Conservation (phyloP, 805 yeast species). For the Maudiozyma saulgeensis region DNA sequence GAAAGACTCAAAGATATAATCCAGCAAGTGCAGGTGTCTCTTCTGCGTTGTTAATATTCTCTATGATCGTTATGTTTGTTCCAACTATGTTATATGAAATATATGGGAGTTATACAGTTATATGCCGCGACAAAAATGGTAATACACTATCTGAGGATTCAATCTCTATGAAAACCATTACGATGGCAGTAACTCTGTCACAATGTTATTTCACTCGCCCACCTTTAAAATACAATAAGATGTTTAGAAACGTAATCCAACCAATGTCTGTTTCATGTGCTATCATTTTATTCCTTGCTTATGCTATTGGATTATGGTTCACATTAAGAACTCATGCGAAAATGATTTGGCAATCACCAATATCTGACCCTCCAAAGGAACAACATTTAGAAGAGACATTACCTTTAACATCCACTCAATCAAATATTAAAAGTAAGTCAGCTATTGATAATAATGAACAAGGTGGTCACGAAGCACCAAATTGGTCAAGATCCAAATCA, state of each 20-base stretch:
- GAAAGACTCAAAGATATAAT: constrained; percentile 91
- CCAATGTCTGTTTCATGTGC: constrained; percentile 84
- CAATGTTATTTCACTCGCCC: constrained; percentile 75
- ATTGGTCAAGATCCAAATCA: constrained; percentile 85
- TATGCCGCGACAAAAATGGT: constrained; percentile 38
- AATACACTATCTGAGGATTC: constrained; percentile 3
- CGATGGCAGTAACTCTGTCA: constrained; percentile 21
- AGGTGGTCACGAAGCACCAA: constrained; percentile 90
- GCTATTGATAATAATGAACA: constrained; percentile 3
- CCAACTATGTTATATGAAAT: constrained; percentile 87
- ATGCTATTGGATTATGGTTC: constrained; percentile 81
- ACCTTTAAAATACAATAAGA: constrained; percentile 54
- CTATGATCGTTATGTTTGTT: constrained; percentile 82
- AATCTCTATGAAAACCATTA: constrained; percentile 36
- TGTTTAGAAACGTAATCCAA: constrained; percentile 58
- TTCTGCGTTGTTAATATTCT: constrained; percentile 87
- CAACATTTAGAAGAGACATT: constrained; percentile 1
- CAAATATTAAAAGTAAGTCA: constrained; percentile 4
- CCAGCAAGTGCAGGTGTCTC: constrained; percentile 96
- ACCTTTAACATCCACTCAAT: constrained; percentile 2
- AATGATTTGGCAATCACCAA: constrained; percentile 67
- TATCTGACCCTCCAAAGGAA: constrained; percentile 16
- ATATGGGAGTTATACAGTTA: constrained; percentile 75
- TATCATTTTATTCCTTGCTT: constrained; percentile 67
- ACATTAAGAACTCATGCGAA: constrained; percentile 95